Conservation (phyloP, 345 rosid genomes). For the Heritiera littoralis region DNA sequence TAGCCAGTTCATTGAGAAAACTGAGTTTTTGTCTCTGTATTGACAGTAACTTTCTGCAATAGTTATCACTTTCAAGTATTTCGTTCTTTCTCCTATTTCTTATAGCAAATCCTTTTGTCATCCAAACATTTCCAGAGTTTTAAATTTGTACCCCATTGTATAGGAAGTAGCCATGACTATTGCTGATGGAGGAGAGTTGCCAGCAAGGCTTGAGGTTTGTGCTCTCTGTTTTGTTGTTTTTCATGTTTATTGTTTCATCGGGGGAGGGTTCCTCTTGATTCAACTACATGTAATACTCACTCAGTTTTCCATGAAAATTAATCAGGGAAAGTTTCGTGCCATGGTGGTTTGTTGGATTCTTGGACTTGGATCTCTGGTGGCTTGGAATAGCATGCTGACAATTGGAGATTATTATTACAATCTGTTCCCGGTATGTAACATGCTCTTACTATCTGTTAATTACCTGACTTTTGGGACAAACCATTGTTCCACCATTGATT, state of each 20-base stretch:
- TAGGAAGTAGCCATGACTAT: neutral
- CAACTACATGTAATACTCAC: neutral
- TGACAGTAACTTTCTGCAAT: neutral
- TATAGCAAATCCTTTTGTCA: neutral
- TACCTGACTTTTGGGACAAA: neutral
- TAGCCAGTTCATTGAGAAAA: neutral
- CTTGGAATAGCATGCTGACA: conserved; percentile 89
- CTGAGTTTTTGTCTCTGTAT: neutral
- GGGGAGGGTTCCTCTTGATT: neutral
- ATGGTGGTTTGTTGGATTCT: conserved; percentile 69
- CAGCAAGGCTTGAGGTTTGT: conserved; percentile 19
- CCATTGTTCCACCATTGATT: neutral
- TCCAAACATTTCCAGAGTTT: neutral
- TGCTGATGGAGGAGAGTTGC: conserved; percentile 10
- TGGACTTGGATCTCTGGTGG: conserved; percentile 71
- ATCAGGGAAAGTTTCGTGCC: conserved; percentile 70
- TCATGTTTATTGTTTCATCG: too few species aligned
- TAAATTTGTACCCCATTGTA: neutral
- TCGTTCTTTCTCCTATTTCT: neutral
- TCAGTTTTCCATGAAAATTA: neutral
- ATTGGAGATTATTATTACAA: conserved; percentile 23
- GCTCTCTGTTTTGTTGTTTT: neutral
- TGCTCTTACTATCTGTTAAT: too few species aligned
- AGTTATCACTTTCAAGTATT: conserved; percentile 26
- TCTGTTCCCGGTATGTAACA: conserved; percentile 53